Base-by-base conservation (phyloP, 306 rosid species). In the Vigna mungo region DNA sequence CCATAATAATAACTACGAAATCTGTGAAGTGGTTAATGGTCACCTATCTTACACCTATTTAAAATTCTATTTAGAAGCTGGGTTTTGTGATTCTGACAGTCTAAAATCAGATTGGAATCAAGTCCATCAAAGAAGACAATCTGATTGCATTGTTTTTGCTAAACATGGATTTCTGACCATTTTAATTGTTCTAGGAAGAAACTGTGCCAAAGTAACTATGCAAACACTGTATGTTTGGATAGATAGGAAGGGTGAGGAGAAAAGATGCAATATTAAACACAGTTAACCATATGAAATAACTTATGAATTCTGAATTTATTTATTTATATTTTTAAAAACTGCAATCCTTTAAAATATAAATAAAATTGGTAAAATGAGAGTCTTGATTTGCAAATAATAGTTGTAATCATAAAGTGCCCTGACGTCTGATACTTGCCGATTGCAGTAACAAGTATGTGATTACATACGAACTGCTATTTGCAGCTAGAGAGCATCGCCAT, bases 321-420 rank as follows among this genome's bases (percentile, higher is more conserved):
- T 30, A 41, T 54, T 44, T 25, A 46, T 32, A 46, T 47, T 10
- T 21, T 54, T 46, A 55, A 74, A 44, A 44, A 44, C 0, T 44
- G 1, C 13, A 73, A 73, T 55, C 46, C 55, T 66, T 36, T 20
- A 13, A 74, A 48, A 15, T 56, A 44, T 17, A 65, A 55, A 64
- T 8, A 34, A 30, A 20, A 0, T 9, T 15, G 13, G 59, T 68
- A 68, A 67, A 67, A 11, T 4, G 23, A 73, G 47, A 34, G 27
- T 62, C 17, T 62, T 62, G 48, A 71, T 74, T 17, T 44, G 46
- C 70, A 72, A 48, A 80, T 43, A 70, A 76, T 36, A 66, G 74
- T 14, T 67, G 68, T 41, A 73, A 80, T 43, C 82, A 84, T 67
- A 20, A 80, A 76, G 72, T 47, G 58, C 2, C 43, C 44, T 13